phyloP scores from a whole-genome alignment of 495 filamentous ascomycete species.

The Trichoderma parareesei region DNA sequence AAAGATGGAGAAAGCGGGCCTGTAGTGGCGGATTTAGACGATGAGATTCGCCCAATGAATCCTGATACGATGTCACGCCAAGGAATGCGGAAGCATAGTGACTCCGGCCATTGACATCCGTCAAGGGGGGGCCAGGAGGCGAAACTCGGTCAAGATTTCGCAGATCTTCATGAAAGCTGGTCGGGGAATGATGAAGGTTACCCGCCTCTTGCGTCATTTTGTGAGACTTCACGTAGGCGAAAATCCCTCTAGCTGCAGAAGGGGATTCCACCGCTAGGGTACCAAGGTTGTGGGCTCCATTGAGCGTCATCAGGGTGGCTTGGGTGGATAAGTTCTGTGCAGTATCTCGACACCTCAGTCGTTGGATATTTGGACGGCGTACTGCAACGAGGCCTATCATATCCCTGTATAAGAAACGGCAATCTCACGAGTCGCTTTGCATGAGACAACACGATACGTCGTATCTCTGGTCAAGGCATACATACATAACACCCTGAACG shows the following conservation, averaged over 20 bases:
- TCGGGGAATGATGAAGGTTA: neutral
- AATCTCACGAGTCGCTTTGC: neutral
- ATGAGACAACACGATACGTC: neutral
- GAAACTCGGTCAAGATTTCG: neutral
- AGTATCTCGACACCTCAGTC: neutral
- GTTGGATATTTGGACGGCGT: neutral
- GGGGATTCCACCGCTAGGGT: neutral
- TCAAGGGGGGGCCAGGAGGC: neutral
- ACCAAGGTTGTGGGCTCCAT: neutral
- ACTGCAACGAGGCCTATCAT: neutral
- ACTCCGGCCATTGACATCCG: neutral
- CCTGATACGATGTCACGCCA: neutral
- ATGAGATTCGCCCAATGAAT: neutral
- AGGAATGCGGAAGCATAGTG: neutral
- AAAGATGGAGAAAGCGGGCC: neutral
- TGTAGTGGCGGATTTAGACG: neutral
- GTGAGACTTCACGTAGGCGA: neutral
- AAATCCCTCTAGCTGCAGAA: neutral
- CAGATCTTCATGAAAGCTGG: neutral
- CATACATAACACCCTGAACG: too few relatives aligned
- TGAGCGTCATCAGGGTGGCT: neutral
- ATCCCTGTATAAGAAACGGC: neutral
- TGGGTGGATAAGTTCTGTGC: neutral
- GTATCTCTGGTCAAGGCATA: too few relatives aligned
- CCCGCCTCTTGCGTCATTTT: conserved; percentile 1